Conservation (phyloP, 108 stramenopile genomes). For the Cylindrotheca fusiformis region DNA sequence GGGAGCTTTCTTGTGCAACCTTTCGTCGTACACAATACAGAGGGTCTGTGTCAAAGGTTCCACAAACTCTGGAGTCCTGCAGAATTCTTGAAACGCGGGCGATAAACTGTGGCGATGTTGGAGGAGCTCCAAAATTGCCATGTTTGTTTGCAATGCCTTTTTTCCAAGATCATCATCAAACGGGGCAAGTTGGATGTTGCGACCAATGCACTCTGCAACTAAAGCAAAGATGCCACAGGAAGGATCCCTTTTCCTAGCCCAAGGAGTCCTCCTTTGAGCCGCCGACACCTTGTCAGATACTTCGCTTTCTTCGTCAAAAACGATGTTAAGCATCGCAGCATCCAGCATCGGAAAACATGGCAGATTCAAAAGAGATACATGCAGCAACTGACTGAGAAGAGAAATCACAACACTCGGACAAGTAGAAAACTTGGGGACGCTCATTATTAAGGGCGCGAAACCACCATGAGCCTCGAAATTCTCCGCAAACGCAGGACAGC, state of each 20-base stretch:
- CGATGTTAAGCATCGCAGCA: slow-evolving; percentile 68
- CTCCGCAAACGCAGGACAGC: slow-evolving; percentile 64
- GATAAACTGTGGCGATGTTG: slow-evolving; percentile 72
- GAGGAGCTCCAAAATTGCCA: slow-evolving; percentile 75
- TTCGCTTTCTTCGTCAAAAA: slow-evolving; percentile 69
- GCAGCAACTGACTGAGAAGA: slow-evolving; percentile 76
- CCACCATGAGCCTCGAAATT: slow-evolving; percentile 79
- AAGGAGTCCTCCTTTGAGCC: slow-evolving; percentile 20
- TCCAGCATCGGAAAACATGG: slow-evolving; percentile 73
- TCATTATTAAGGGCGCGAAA: slow-evolving; percentile 81
- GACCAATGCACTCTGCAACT: slow-evolving; percentile 83
- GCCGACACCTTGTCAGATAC: slow-evolving; percentile 32
- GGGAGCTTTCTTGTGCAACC: slow-evolving; percentile 31
- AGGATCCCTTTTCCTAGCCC: slow-evolving; percentile 52
- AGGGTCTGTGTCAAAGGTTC: slow-evolving; percentile 83
- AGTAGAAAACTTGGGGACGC: slow-evolving; percentile 84
- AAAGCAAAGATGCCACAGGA: slow-evolving; percentile 81
- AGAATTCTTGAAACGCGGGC: slow-evolving; percentile 80
- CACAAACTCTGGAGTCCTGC: slow-evolving; percentile 68
- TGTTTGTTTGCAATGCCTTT: slow-evolving; percentile 75
- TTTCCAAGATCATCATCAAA: slow-evolving; percentile 59
- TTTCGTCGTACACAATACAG: slow-evolving; percentile 73
- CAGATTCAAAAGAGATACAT: slow-evolving; percentile 77
- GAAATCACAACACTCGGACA: slow-evolving; percentile 77
- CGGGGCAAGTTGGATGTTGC: slow-evolving; percentile 79